Evolutionary conservation across 306 rosid species (phyloP).

Genomic region (Heteromeles arbutifolia): DNA sequence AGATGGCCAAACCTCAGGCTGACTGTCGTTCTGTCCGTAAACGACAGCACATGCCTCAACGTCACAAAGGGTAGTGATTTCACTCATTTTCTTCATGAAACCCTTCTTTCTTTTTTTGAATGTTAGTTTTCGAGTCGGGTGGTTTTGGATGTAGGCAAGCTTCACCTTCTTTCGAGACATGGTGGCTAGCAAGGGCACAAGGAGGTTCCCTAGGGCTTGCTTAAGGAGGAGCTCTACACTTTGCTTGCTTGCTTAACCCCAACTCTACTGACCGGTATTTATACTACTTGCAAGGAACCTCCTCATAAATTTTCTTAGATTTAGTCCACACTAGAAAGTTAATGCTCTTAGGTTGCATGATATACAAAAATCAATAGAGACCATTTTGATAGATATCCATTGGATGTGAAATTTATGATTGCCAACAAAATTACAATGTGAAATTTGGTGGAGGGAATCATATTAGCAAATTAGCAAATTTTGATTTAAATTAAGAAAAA

Average conservation of each 20-base stretch:
- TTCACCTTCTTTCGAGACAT: not conserved
- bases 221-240: no score
- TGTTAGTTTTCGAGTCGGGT: not conserved
- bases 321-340: not conserved
- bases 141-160: not conserved
- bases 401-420: no score
- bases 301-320: no score
- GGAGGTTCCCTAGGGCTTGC: not conserved
- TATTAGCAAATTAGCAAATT: no score
- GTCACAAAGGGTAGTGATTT: slow-evolving; percentile 5
- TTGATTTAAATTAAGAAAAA: no score
- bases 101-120: not conserved
- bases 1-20: slow-evolving; percentile 34
- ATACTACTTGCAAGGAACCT: not conserved
- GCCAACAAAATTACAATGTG: no score
- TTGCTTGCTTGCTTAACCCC: not conserved
- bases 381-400: no score
- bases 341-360: not conserved
- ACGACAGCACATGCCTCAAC: slow-evolving; percentile 46
- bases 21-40: slow-evolving; percentile 18
- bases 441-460: no score
- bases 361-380: no score
- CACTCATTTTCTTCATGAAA: not conserved
- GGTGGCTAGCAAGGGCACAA: not conserved
- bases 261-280: no score